Base-by-base conservation (phyloP, 768 basidiomycete genomes). In the Xerocomus brunneocitrinus region DNA sequence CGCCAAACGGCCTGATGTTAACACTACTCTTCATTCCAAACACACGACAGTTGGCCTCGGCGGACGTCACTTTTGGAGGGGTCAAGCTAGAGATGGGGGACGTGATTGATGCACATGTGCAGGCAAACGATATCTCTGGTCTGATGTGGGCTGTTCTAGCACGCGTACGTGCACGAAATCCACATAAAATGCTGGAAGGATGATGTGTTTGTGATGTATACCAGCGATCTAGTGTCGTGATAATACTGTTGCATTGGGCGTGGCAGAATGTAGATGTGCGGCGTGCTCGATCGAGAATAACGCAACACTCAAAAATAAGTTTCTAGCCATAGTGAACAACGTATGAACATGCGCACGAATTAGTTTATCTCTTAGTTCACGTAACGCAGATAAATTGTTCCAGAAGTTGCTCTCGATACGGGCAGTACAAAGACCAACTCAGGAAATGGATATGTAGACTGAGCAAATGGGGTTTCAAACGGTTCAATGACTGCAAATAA, bases 21-120 rank as follows among this genome's bases (percentile, higher is more conserved):
- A 76, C 73, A 0, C 71, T 90, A 0, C 75, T 89, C 36, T 91
- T 89, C 57, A 76, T 81, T 22, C 85, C 89, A 4, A 85, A 87
- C 58, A 87, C 86, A 0, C 73, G 82, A 47, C 76, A 78, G 43
- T 68, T 91, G 8, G 85, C 79, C 0, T 78, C 82, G 34, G 89
- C 79, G 5, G 74, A 80, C 22, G 75, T 82, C 8, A 84, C 80
- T 3, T 54, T 82, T 3, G 78, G 78, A 19, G 77, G 75, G 31
- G 56, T 75, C 0, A 83, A 79, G 10, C 65, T 83, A 10, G 79
- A 87, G 45, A 61, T 81, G 39, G 77, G 74, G 8, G 86, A 88
- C 52, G 63, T 84, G 1, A 69, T 87, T 3, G 84, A 84, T 42
- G 74, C 77, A 7, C 80, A 84, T 66, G 72, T 89, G 1, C 81